Percentiles rank a stretch among this genome's conserved stretches.
phyloP scores from a whole-genome alignment of 352 stramenopile genomes.

The Phytophthora podocarpi region DNA sequence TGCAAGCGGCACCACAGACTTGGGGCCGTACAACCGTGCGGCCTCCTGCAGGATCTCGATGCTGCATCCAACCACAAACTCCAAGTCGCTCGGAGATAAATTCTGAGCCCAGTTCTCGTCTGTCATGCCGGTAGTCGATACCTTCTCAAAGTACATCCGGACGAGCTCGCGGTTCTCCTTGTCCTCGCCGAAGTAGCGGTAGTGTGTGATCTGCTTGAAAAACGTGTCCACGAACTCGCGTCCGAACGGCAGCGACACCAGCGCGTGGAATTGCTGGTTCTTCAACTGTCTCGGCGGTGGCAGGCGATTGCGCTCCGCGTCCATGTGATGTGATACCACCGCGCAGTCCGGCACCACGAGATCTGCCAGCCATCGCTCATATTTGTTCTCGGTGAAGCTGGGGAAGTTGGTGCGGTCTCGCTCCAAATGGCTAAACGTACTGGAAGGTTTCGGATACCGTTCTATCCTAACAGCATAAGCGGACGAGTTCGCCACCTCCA shows the following conservation, averaged over 20 bases:
- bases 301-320: constrained; percentile 44
- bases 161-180: constrained; percentile 77
- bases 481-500: constrained; percentile 75
- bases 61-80: constrained; percentile 62
- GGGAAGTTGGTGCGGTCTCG: constrained; percentile 49
- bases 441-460: constrained; percentile 75
- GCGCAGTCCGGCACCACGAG: constrained; percentile 65
- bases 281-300: constrained; percentile 69
- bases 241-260: constrained; percentile 75
- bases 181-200: constrained; percentile 73
- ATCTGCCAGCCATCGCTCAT: constrained; percentile 75
- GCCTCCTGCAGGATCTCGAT: constrained; percentile 83
- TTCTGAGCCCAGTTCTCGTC: constrained; percentile 65
- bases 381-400: constrained; percentile 69
- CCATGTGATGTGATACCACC: constrained; percentile 51
- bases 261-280: constrained; percentile 68
- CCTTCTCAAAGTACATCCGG: constrained; percentile 82
- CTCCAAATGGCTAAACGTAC: constrained; percentile 73
- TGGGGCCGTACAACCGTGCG: constrained; percentile 68
- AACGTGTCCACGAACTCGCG: constrained; percentile 66
- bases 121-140: constrained; percentile 69
- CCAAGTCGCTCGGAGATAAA: constrained; percentile 43
- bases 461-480: constrained; percentile 82
- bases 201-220: constrained; percentile 74
- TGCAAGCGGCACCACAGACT: constrained; percentile 36